Conservation (phyloP, 495 filamentous ascomycete genomes). For the Hyphodiscus hymeniophilus region DNA sequence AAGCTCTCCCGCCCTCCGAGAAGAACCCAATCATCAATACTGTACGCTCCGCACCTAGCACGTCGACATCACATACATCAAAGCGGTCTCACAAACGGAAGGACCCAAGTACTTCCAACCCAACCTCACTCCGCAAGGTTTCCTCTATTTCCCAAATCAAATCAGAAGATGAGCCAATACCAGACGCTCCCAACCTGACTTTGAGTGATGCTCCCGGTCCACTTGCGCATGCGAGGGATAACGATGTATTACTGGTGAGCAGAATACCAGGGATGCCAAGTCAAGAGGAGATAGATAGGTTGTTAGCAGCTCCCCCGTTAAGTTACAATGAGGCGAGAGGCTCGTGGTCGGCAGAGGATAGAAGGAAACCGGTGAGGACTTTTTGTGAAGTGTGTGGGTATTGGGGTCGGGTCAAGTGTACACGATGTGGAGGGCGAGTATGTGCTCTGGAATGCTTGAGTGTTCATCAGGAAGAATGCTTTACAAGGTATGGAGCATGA, state of each 20-base stretch:
- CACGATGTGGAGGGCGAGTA: conserved; percentile 71
- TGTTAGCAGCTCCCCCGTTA: conserved; percentile 65
- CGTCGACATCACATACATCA: conserved; percentile 5
- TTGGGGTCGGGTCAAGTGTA: conserved; percentile 80
- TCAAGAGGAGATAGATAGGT: conserved; percentile 54
- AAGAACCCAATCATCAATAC: no score
- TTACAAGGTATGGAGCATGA: conserved; percentile 60
- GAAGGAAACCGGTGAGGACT: conserved; percentile 46
- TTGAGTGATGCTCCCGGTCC: conserved; percentile 22
- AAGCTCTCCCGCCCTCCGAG: conserved; percentile 62
- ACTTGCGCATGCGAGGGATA: conserved; percentile 38
- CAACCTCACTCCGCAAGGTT: conserved; percentile 17
- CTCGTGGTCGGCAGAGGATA: conserved; percentile 36
- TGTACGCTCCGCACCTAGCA: not conserved
- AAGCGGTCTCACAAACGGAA: conserved; percentile 23
- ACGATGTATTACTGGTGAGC: conserved; percentile 54
- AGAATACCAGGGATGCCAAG: conserved; percentile 57
- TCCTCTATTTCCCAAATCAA: conserved; percentile 17
- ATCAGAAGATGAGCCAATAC: conserved; percentile 4
- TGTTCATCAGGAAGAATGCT: conserved; percentile 65
- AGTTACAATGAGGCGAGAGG: conserved; percentile 73
- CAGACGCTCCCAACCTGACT: conserved; percentile 14
- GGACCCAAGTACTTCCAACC: conserved; percentile 26
- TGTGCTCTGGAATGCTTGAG: conserved; percentile 79
- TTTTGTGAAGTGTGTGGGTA: conserved; percentile 92